Evolutionary conservation across 116 monocot species (phyloP).

Genomic region (Papilionanthe hybrid): DNA sequence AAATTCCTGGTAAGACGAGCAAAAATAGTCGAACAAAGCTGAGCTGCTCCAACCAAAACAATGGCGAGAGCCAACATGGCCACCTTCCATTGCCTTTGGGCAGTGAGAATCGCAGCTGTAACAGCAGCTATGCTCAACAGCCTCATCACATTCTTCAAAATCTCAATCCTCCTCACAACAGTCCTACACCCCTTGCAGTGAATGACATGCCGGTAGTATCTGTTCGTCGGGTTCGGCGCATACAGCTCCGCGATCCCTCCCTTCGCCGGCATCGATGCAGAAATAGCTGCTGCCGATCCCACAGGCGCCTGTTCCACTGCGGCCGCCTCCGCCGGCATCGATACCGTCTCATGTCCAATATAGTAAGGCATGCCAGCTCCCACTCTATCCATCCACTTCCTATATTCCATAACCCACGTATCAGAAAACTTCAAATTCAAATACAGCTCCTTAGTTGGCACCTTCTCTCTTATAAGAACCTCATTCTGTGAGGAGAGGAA

Average conservation of each 20-base stretch:
- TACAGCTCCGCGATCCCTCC: constrained; percentile 34
- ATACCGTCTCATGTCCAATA: constrained; percentile 37
- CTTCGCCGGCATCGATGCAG: constrained; percentile 44
- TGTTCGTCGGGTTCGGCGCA: constrained; percentile 33
- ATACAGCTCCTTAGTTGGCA: constrained; percentile 43
- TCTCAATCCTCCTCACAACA: constrained; percentile 12
- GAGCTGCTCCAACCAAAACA: constrained; percentile 15
- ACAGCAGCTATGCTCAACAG: constrained; percentile 17
- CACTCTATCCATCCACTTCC: constrained; percentile 61
- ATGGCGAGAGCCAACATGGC: constrained; percentile 16
- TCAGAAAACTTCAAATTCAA: constrained; percentile 42
- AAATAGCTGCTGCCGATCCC: constrained; percentile 30
- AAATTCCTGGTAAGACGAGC: constrained; percentile 41
- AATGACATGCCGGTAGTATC: constrained; percentile 49
- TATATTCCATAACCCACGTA: constrained; percentile 54
- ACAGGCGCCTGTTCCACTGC: constrained; percentile 46
- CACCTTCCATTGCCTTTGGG: constrained; percentile 25
- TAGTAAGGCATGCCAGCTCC: constrained; percentile 65
- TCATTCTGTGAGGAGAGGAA: constrained; percentile 66
- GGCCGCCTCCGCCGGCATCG: constrained; percentile 31
- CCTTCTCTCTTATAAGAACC: constrained; percentile 39
- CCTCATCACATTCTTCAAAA: constrained; percentile 25
- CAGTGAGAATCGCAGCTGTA: constrained; percentile 29
- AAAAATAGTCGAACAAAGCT: constrained; percentile 16
- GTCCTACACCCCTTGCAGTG: constrained; percentile 51